These are phyloP conservation scores for Curvularia sp. DNA, from an alignment of 2,329 filamentous ascomycete genomes.

Conservation along the genomic window DNA sequence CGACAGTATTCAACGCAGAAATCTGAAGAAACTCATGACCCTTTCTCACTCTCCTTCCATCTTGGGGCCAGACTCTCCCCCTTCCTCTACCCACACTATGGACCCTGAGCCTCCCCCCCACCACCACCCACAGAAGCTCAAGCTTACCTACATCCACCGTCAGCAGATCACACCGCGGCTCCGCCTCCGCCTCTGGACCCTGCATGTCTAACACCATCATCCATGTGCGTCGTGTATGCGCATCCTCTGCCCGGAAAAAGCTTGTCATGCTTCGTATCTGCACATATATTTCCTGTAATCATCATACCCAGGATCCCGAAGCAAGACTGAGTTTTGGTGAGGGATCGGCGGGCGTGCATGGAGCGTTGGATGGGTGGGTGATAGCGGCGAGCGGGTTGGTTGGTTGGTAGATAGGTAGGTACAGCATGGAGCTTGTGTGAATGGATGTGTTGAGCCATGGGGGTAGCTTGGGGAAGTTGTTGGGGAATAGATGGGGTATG, in stretches of 20 bases:
- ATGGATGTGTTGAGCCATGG: neutral
- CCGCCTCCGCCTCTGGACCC: neutral
- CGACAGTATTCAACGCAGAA: no score
- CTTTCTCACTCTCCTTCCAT: no score
- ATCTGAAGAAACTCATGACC: no score
- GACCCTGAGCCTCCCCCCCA: no score
- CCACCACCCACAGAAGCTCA: neutral
- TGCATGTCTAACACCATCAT: neutral
- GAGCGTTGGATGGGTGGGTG: neutral
- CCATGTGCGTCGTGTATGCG: neutral
- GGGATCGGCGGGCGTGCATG: neutral
- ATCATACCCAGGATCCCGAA: no score
- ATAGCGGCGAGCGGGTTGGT: no score
- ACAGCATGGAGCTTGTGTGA: neutral
- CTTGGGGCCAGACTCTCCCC: no score
- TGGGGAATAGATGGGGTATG: neutral
- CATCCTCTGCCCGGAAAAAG: neutral
- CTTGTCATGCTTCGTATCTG: neutral
- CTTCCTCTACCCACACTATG: no score
- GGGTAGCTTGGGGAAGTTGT: neutral
- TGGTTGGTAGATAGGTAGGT: neutral
- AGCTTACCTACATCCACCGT: neutral
- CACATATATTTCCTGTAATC: neutral
- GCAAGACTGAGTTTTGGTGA: no score
- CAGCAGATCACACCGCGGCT: neutral